A percentile compares a stretch with the other conserved stretches of the same genome.
phyloP scores from a whole-genome alignment of 2,329 filamentous ascomycete species.

The Colletotrichum filicis region DNA sequence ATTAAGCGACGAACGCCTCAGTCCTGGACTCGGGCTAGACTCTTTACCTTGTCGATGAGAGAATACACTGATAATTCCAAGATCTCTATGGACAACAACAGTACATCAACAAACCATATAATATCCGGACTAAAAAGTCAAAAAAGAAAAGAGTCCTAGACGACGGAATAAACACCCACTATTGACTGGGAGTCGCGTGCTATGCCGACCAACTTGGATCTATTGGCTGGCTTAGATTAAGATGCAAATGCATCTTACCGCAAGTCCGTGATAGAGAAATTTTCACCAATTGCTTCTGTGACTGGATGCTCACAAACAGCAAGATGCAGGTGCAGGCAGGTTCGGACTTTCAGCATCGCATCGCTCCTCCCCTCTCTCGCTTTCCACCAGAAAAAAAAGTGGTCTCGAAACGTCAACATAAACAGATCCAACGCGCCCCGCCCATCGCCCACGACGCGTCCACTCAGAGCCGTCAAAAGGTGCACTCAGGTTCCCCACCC shows the following conservation, averaged over 20 bases:
- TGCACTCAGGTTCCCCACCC: neutral
- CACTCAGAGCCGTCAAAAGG: neutral
- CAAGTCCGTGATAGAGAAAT: neutral
- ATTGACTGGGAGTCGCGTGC: neutral
- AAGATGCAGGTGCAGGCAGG: slow-evolving; percentile 19
- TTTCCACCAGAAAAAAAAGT: neutral
- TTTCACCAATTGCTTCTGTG: slow-evolving; percentile 9
- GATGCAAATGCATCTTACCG: neutral
- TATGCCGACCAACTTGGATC: neutral
- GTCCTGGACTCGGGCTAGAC: neutral
- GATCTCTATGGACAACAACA: too few relatives aligned
- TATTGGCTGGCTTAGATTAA: neutral
- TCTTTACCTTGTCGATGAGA: neutral
- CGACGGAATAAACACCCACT: neutral
- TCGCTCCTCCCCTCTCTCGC: neutral
- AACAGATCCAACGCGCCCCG: slow-evolving; percentile 12
- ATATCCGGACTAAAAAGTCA: neutral
- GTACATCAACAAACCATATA: neutral
- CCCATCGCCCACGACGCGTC: neutral
- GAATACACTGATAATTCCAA: neutral
- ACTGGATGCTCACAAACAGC: slow-evolving; percentile 8
- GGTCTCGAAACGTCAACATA: neutral
- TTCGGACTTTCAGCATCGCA: neutral
- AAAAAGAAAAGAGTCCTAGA: neutral
- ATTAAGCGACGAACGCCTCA: slow-evolving; percentile 26